phyloP scores from a whole-genome alignment of 163 green algal species.

The Chlamydomonas reinhardtii region DNA sequence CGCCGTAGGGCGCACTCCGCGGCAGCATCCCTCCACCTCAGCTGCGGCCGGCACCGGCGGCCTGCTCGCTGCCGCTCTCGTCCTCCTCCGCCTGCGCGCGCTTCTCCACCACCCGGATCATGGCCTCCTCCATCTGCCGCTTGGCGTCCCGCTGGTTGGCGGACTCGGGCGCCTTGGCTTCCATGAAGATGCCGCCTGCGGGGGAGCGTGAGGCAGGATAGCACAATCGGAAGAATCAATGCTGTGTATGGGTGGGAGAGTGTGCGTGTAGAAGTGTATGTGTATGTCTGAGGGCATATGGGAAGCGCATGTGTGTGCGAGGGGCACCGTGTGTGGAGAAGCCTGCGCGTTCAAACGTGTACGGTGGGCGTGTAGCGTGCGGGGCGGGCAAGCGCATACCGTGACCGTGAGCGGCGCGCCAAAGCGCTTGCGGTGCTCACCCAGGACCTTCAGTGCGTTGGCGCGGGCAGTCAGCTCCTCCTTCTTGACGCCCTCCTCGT shows the following conservation, averaged over 20 bases:
- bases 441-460: slow-evolving; percentile 54
- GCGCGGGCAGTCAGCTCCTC: slow-evolving; percentile 50
- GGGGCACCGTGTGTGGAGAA: too few relatives aligned
- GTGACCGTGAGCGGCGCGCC: too few relatives aligned
- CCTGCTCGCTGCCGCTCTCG: neutral
- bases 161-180: slow-evolving; percentile 34
- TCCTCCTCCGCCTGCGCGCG: slow-evolving; percentile 30
- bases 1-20: too few relatives aligned
- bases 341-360: neutral
- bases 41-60: too few relatives aligned
- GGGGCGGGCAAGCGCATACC: too few relatives aligned
- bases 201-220: too few relatives aligned
- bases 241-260: too few relatives aligned
- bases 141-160: slow-evolving; percentile 18
- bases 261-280: too few relatives aligned
- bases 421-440: neutral
- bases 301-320: too few relatives aligned
- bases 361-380: neutral
- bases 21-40: too few relatives aligned
- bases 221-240: too few relatives aligned
- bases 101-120: slow-evolving; percentile 79
- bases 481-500: slow-evolving; percentile 49
- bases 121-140: slow-evolving; percentile 79
- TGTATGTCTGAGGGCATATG: too few relatives aligned
- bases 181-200: slow-evolving; percentile 55